Base-by-base conservation (phyloP, 2,329 filamentous ascomycete species). In the Alternaria infectoria region DNA sequence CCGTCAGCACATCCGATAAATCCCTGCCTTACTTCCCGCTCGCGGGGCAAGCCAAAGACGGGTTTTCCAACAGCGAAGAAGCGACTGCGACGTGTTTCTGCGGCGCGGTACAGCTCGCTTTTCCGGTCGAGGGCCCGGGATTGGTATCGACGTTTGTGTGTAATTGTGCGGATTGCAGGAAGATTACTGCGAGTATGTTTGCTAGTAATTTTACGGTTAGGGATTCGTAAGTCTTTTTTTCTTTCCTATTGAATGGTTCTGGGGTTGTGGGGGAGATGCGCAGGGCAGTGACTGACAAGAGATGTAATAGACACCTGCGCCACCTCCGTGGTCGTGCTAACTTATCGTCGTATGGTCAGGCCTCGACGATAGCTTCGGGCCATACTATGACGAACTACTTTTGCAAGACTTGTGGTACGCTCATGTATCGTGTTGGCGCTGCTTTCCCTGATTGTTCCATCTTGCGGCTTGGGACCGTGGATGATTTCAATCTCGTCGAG, bases 161-260 rank as follows among this genome's bases (percentile, higher is more conserved):
- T 76, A 82, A 90, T 78, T 90, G 88, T 73, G 73, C 78, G 32
- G 87, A 90, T 77, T 90, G 87, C 76, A 86, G 81, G 70, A 90
- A 90, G 69, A 81, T 90, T 61, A 89, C 86, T 0, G 86, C 87
- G 0, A 87, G 86, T 0, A 87, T 88, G 7, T 89, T 88, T 74
- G 83, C 86, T 1, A 84, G 85, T 30, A 88, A 86, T 74, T 87
- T 90, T 69, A 81, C 79, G 46, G 71, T 88, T 13, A 61, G 65
- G 10, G 81, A 87, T 71, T 71, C 74, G 2, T 66, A 84, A 61
- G 57, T 66, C 17, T 28, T 11, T 19, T 12, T 28, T 13, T 32
- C 5, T 3, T n/a, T 19, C 15, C 28, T 13, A 3, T 43, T 2
- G 5, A 9, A 30, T 13, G 21, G 6, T 36, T 8, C 13, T 36